Evolutionary conservation across 768 basidiomycete species (phyloP).

Genomic region (Lentinula detonsa): DNA sequence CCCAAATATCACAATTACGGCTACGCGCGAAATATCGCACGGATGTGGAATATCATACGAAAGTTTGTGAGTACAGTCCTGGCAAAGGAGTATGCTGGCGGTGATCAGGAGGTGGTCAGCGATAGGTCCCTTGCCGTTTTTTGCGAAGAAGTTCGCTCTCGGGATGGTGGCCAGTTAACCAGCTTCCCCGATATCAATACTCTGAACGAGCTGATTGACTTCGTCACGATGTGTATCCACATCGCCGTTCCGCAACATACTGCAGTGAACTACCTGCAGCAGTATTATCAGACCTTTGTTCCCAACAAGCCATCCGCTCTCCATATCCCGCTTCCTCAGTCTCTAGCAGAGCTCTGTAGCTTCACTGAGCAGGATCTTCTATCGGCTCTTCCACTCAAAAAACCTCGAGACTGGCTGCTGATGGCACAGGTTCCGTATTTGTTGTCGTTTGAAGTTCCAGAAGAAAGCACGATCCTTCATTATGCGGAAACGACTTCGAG

Average conservation of each 20-base stretch:
- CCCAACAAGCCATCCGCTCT: conserved; percentile 24
- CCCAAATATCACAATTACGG: conserved; percentile 23
- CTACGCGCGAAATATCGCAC: conserved; percentile 19
- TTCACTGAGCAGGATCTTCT: conserved; percentile 16
- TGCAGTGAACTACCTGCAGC: conserved; percentile 27
- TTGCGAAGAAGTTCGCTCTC: conserved; percentile 19
- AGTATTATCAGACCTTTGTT: conserved; percentile 26
- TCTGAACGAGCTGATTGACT: conserved; percentile 20
- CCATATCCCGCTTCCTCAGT: conserved; percentile 16
- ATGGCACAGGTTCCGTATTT: conserved; percentile 24
- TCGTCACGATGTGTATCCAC: conserved; percentile 26
- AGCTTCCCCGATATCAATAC: conserved; percentile 21
- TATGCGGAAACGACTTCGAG: conserved; percentile 15
- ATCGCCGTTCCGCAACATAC: conserved; percentile 26
- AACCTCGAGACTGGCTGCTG: conserved; percentile 19
- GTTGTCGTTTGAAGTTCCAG: conserved; percentile 20
- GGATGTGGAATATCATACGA: conserved; percentile 21
- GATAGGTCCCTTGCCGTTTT: conserved; percentile 16
- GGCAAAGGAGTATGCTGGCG: conserved; percentile 10
- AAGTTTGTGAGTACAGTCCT: conserved; percentile 18
- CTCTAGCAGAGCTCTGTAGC: conserved; percentile 13
- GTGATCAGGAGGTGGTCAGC: conserved; percentile 15
- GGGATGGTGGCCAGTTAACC: conserved; percentile 14
- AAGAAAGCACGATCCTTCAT: conserved; percentile 17
- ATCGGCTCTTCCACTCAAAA: conserved; percentile 17